Percentiles rank a stretch among this genome's conserved stretches.
phyloP scores from a whole-genome alignment of 257 asterid species.

The Mentha longifolia region DNA sequence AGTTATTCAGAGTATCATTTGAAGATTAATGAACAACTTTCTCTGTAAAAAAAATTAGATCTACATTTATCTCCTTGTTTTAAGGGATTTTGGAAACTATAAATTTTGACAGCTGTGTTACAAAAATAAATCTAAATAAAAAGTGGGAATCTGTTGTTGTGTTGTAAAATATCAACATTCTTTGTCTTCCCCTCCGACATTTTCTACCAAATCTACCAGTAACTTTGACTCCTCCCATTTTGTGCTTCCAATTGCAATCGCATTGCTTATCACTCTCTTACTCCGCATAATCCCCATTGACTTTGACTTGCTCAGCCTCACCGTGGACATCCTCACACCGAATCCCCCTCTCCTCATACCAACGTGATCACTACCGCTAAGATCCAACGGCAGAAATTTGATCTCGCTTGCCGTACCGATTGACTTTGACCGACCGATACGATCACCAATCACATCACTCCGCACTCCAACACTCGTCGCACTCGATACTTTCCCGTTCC shows the following conservation, averaged over 20 bases:
- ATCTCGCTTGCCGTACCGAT: conserved; percentile 65
- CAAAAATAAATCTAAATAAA: not conserved
- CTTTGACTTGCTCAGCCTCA: conserved; percentile 66
- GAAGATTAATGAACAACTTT: too few species aligned
- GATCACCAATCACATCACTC: conserved; percentile 38
- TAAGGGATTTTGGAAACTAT: not conserved
- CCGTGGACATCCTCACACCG: conserved; percentile 53
- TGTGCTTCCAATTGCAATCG: conserved; percentile 29
- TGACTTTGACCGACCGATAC: conserved; percentile 61
- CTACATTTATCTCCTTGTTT: not conserved
- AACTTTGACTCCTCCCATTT: conserved; percentile 57
- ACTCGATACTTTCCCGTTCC: conserved; percentile 66
- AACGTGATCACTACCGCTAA: not conserved
- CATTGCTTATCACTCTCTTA: conserved; percentile 39
- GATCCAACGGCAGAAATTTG: conserved; percentile 44
- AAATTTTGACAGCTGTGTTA: not conserved
- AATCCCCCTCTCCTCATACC: conserved; percentile 53
- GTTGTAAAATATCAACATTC: not conserved
- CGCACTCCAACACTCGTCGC: conserved; percentile 34
- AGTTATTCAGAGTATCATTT: too few species aligned
- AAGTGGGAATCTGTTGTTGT: not conserved
- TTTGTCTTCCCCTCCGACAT: conserved; percentile 17
- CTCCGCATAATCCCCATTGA: conserved; percentile 67
- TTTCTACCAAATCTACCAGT: conserved; percentile 40
- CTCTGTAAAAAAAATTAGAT: too few species aligned